Percentiles rank a stretch among this genome's conserved stretches.
These are phyloP conservation scores for Ophiocytium majus DNA, from an alignment of 352 stramenopile species.

Conservation along the genomic window DNA sequence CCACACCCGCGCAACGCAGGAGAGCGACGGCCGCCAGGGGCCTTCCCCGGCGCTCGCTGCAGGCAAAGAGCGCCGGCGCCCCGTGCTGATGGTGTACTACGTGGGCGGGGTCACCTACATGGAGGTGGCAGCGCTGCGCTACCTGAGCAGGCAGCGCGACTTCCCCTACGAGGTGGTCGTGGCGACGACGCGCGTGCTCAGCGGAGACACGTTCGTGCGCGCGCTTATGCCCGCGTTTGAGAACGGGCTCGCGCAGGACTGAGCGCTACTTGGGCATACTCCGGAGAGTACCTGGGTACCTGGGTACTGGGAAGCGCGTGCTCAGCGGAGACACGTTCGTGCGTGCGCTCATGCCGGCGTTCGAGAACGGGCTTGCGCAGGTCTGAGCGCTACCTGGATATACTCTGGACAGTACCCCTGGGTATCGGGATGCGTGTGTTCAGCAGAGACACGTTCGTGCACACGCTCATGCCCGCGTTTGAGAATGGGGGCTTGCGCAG, in stretches of 20 bases:
- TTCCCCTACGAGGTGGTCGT: slow-evolving; percentile 56
- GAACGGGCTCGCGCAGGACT: slow-evolving; percentile 25
- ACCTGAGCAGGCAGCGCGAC: slow-evolving; percentile 64
- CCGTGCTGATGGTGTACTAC: slow-evolving; percentile 92
- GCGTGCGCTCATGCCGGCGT: slow-evolving; percentile 30
- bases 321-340: slow-evolving; percentile 49
- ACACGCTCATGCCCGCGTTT: slow-evolving; percentile 37
- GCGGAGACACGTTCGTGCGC: slow-evolving; percentile 43
- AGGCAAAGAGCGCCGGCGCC: slow-evolving; percentile 63
- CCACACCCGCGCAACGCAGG: too few relatives aligned
- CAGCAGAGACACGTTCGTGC: slow-evolving; percentile 47
- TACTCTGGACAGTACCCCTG: too few relatives aligned
- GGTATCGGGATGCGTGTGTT: too few relatives aligned
- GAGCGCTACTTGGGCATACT: too few relatives aligned
- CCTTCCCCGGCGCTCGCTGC: slow-evolving; percentile 24
- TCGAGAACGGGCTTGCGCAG: slow-evolving; percentile 33
- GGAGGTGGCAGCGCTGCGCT: slow-evolving; percentile 86
- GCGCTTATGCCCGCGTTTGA: slow-evolving; percentile 39
- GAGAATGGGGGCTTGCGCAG: slow-evolving; percentile 28
- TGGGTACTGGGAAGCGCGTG: too few relatives aligned
- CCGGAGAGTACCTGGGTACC: too few relatives aligned
- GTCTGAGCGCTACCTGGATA: too few relatives aligned
- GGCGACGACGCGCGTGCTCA: slow-evolving; percentile 48
- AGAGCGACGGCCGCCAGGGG: too few relatives aligned
- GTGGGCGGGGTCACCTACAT: slow-evolving; percentile 92